phyloP scores from a whole-genome alignment of 176 grass and related monocot species.

The Oryza punctata region DNA sequence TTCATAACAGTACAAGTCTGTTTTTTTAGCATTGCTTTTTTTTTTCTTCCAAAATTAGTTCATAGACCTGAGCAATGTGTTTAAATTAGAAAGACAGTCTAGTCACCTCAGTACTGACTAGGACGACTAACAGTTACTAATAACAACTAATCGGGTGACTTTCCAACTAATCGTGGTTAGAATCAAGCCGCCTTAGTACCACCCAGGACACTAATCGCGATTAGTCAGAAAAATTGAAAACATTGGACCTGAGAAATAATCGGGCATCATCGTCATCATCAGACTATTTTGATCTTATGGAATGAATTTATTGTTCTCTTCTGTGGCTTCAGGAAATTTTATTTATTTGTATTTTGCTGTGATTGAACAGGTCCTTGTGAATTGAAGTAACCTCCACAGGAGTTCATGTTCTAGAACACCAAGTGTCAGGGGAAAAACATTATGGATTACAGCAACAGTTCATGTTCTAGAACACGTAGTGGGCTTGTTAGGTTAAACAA shows the following conservation, averaged over 20 bases:
- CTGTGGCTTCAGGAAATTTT: conserved; percentile 10
- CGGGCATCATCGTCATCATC: background rate
- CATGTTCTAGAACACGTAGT: conserved; percentile 38
- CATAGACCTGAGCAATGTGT: background rate
- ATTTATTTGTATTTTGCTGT: conserved; percentile 8
- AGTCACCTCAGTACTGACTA: no score
- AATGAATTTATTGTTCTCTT: background rate
- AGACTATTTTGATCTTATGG: background rate
- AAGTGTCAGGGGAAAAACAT: conserved; percentile 22
- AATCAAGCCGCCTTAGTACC: no score
- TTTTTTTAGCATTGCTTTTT: background rate
- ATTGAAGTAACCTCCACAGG: background rate
- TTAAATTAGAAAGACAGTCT: no score
- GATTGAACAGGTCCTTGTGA: conserved; percentile 28
- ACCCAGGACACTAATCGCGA: no score
- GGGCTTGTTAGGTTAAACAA: conserved; percentile 27
- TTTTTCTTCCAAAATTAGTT: background rate
- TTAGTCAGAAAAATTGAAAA: no score
- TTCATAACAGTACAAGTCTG: background rate
- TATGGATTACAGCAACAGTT: conserved; percentile 25
- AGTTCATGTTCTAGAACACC: conserved; percentile 1
- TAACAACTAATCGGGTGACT: no score
- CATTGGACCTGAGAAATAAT: background rate
- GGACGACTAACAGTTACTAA: no score
- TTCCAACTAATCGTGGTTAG: no score